Conservation (phyloP, 2,329 filamentous ascomycete genomes). For the Aspergillus sp. region DNA sequence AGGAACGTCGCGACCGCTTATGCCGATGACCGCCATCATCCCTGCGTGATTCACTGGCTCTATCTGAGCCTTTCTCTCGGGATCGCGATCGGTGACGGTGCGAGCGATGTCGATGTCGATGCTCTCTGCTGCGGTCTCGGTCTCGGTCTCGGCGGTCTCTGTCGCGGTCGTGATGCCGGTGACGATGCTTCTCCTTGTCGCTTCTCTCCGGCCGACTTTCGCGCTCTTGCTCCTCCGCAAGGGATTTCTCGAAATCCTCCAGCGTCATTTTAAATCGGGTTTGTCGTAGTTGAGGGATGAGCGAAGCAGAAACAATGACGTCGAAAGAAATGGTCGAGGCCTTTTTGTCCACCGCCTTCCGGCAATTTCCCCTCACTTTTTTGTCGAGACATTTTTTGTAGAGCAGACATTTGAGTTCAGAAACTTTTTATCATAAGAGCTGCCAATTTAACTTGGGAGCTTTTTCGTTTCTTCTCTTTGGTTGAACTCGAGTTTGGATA, state of each 20-base stretch:
- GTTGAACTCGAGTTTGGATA: not conserved
- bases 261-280: slow-evolving; percentile 50
- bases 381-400: slow-evolving; percentile 8
- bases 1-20: slow-evolving; percentile 63
- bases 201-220: slow-evolving; percentile 38
- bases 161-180: slow-evolving; percentile 34
- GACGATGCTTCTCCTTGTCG: slow-evolving; percentile 36
- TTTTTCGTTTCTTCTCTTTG: not conserved
- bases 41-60: slow-evolving; percentile 42
- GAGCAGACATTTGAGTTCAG: not conserved
- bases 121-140: slow-evolving; percentile 31
- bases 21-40: slow-evolving; percentile 59
- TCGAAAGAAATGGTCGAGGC: slow-evolving; percentile 13
- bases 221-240: slow-evolving; percentile 60
- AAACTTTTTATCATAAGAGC: not conserved
- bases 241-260: slow-evolving; percentile 74
- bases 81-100: slow-evolving; percentile 44
- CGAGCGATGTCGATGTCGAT: slow-evolving; percentile 42
- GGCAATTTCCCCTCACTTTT: slow-evolving; percentile 13
- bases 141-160: slow-evolving; percentile 33
- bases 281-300: not conserved
- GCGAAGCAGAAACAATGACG: slow-evolving; percentile 20
- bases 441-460: not conserved
- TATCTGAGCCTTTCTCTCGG: slow-evolving; percentile 34
- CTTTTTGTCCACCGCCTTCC: slow-evolving; percentile 10